Conservation (phyloP, 306 rosid species). For the Lablab purpureus region DNA sequence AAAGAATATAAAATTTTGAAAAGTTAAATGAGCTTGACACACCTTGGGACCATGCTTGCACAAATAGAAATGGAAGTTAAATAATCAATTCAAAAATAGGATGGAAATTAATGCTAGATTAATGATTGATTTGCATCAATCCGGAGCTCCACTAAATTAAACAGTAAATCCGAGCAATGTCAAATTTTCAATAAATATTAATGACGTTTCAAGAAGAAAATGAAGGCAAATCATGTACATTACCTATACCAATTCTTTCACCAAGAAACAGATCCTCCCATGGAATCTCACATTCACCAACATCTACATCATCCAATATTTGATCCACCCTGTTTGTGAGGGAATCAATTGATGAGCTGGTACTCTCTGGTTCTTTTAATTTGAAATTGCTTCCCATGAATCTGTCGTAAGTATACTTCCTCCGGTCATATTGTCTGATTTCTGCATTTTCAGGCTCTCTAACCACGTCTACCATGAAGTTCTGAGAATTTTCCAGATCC, state of each 20-base stretch:
- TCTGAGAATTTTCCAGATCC: conserved; percentile 49
- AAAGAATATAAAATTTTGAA: conserved; percentile 10
- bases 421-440: conserved; percentile 55
- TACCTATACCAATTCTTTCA: conserved; percentile 98
- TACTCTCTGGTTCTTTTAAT: conserved; percentile 68
- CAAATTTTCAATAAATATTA: conserved; percentile 31
- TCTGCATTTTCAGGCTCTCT: conserved; percentile 56
- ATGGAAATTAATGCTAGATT: conserved; percentile 37
- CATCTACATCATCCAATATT: conserved; percentile 91
- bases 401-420: conserved; percentile 69
- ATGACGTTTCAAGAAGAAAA: conserved; percentile 37
- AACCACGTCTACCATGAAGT: conserved; percentile 41
- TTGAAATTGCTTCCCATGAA: conserved; percentile 68
- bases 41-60: conserved; percentile 34
- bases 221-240: conserved; percentile 44
- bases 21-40: conserved; percentile 6
- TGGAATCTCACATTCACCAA: conserved; percentile 91
- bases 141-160: conserved; percentile 23
- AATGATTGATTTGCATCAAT: conserved; percentile 29
- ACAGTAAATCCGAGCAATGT: conserved; percentile 29
- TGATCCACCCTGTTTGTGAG: conserved; percentile 66
- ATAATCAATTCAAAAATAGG: conserved; percentile 12
- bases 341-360: conserved; percentile 63
- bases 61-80: conserved; percentile 16
- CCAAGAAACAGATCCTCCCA: conserved; percentile 96